Percentiles rank a stretch among this genome's conserved stretches.
These are phyloP conservation scores for Scheffersomyces insectosa DNA, from an alignment of 1,139 yeast genomes.

Conservation along the genomic window DNA sequence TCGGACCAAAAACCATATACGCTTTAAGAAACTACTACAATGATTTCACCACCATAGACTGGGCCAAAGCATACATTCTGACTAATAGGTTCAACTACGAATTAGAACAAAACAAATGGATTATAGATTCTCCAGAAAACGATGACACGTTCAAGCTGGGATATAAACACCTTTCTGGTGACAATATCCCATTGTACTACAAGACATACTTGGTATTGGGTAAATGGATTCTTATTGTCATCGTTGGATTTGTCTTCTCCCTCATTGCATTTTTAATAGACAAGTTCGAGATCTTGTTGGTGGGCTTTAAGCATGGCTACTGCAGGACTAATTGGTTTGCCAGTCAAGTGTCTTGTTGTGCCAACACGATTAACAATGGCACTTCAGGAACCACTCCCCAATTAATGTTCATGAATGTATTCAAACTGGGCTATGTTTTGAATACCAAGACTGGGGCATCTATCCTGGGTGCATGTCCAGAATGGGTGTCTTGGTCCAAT, in stretches of 20 bases:
- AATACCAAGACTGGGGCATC: constrained; percentile 3
- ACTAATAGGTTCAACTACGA: constrained; percentile 49
- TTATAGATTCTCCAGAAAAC: constrained; percentile 14
- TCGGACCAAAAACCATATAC: constrained; percentile 19
- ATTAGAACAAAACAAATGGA: constrained; percentile 28
- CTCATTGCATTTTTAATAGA: constrained; percentile 55
- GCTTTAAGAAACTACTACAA: constrained; percentile 47
- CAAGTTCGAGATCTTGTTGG: constrained; percentile 49
- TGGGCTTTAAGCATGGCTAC: constrained; percentile 57
- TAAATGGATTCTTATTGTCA: constrained; percentile 52
- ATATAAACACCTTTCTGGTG: not conserved
- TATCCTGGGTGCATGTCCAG: constrained; percentile 24
- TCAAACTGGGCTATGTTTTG: constrained; percentile 22
- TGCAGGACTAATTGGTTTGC: constrained; percentile 50
- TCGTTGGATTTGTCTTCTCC: constrained; percentile 52
- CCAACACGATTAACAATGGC: constrained; percentile 1
- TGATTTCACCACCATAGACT: constrained; percentile 70
- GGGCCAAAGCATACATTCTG: constrained; percentile 55
- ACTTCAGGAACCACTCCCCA: constrained; percentile 1
- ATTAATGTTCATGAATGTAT: constrained; percentile 15
- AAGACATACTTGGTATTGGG: constrained; percentile 29
- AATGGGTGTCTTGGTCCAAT: constrained; percentile 53
- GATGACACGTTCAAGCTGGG: constrained; percentile 1
- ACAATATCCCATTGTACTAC: constrained; percentile 23
- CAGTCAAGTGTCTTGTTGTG: constrained; percentile 49